Percentiles rank a stretch among this genome's conserved stretches.
phyloP scores from a whole-genome alignment of 495 filamentous ascomycete genomes.

The Glutinoglossum americanum region DNA sequence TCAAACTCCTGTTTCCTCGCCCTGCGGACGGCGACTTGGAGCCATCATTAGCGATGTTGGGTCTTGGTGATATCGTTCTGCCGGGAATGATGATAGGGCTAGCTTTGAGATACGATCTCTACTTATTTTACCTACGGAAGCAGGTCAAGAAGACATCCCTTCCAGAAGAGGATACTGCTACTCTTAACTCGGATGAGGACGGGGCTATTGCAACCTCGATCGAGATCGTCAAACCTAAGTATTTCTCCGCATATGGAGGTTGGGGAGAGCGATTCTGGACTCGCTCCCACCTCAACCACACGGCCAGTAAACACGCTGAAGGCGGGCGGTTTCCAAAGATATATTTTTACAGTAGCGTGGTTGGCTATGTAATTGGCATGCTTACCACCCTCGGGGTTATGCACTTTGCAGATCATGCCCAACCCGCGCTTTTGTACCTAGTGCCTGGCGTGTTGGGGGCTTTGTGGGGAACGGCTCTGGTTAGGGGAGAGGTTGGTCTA shows the following conservation, averaged over 20 bases:
- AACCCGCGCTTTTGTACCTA: constrained; percentile 83
- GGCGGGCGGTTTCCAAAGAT: constrained; percentile 46
- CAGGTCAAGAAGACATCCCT: constrained; percentile 14
- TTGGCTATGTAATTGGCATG: constrained; percentile 69
- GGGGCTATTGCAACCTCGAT: constrained; percentile 13
- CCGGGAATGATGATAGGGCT: constrained; percentile 81
- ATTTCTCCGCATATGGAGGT: constrained; percentile 36
- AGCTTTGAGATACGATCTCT: constrained; percentile 78
- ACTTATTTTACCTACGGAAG: constrained; percentile 50
- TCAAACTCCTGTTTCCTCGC: constrained; percentile 75
- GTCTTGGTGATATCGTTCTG: constrained; percentile 83
- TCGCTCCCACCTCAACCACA: constrained; percentile 4
- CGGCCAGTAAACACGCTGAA: not conserved
- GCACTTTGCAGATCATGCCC: constrained; percentile 55
- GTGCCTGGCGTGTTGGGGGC: constrained; percentile 64
- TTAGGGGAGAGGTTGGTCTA: constrained; percentile 41
- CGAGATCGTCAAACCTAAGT: constrained; percentile 28
- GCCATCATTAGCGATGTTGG: constrained; percentile 54
- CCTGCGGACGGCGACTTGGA: constrained; percentile 19
- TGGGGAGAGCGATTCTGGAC: constrained; percentile 86
- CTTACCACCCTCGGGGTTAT: constrained; percentile 54
- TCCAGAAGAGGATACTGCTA: constrained; percentile 6
- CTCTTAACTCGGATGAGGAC: not conserved
- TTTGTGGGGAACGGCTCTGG: constrained; percentile 58
- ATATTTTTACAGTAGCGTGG: constrained; percentile 64